Evolutionary conservation across 768 basidiomycete genomes (phyloP), one percentile per base, ranked within the genome.

Genomic region (Lactarius deliciosus): DNA sequence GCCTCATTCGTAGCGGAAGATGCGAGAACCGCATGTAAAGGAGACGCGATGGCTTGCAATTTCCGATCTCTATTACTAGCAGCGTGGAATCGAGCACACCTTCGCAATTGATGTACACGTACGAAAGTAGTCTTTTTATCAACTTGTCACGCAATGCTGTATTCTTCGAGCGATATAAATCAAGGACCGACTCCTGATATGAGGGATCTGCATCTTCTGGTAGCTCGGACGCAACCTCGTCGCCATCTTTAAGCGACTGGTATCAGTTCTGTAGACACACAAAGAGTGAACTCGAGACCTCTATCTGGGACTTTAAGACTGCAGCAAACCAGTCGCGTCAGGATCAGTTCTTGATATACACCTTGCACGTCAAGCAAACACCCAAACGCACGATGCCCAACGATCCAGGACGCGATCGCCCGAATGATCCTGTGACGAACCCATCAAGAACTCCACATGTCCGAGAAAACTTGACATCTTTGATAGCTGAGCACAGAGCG

Each of bases 1-100:
- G 84, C 85, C 36, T 94, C 91, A 69, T 89, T 81, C 6, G 79
- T 77, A 45, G 79, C 79, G 28, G 77, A 69, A 7, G 85, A 85
- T 1, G 81, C 80, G 18, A 92, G 76, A 41, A 83, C 75, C 10
- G 72, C 63, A 7, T 73, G 72, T 28, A 82, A 63, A 32, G 73
- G 66, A 25, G 62, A 64, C 41, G 76, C 41, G 11, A 75, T 30
- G 16, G 72, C 69, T 60, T 74, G 74, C 25, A 74, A 57, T 45
- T 74, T 69, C 9, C 72, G 73, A 56, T 72, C 75, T 63, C 77
- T 78, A 68, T 50, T 45, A 58, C 34, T 22, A 55, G 47, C 28
- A 55, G 30, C 58, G 41, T 43, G 22, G 43, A n/a, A 47, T 63
- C 55, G 57, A 59, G 56, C 64, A 25, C 50, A 45, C 41, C 43